Conservation (phyloP, 306 rosid species). For the Myrica gale region DNA sequence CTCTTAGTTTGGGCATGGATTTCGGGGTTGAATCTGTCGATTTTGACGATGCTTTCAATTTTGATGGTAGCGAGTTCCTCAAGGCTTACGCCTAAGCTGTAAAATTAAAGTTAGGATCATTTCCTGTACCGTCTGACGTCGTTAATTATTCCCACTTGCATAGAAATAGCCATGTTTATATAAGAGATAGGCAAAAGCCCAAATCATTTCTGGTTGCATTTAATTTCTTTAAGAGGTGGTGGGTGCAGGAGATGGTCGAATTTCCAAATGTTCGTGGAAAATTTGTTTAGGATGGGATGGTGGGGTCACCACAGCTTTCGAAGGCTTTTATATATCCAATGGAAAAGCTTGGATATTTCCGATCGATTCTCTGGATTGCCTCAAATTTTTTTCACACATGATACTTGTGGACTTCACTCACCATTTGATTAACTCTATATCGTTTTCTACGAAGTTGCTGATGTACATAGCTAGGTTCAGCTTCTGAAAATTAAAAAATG, state of each 20-base stretch:
- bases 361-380: background rate
- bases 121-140: background rate
- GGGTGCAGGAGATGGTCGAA: background rate
- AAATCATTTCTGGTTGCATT: background rate
- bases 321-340: background rate
- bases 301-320: background rate
- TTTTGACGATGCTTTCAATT: constrained; percentile 30
- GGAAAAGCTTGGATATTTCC: background rate
- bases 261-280: background rate
- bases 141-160: background rate
- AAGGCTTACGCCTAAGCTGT: background rate
- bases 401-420: no score
- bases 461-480: background rate
- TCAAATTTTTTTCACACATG: no score
- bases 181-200: background rate
- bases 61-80: constrained; percentile 30
- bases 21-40: constrained; percentile 32
- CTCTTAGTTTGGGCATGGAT: constrained; percentile 25
- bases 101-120: background rate
- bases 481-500: background rate
- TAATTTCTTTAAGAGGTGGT: background rate
- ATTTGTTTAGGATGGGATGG: background rate
- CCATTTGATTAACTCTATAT: background rate
- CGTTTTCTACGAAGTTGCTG: background rate
- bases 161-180: background rate